Evolutionary conservation across 148 eudicot species (phyloP), one percentile per base, ranked within the genome.

Genomic region (Pouteria glomerata): DNA sequence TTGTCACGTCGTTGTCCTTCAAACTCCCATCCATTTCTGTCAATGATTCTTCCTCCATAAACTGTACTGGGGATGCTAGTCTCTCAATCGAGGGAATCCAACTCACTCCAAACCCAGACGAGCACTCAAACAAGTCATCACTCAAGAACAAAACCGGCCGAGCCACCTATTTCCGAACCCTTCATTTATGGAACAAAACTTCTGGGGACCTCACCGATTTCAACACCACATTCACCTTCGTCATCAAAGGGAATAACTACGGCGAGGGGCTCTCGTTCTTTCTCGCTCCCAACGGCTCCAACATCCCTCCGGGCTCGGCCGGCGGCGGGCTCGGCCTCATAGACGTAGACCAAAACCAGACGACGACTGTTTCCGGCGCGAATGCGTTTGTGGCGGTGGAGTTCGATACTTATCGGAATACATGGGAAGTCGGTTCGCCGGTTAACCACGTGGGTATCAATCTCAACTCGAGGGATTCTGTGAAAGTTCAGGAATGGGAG

Each of bases 371-470:
- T 15, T 24, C 34, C 14, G 8, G 73, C 14, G 13, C 51, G 8
- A 47, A 34, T 8, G 18, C 35, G 0, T 75, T 75, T 42, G 55
- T 76, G 19, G 74, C 70, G 5, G 79, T 77, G 30, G 76, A 77
- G 24, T 77, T 77, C 24, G 76, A 77, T 59, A 59, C 68, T 1
- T 50, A 47, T 14, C 1, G 21, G 10, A 69, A 53, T 42, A 14
- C 7, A 5, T 35, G 45, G 60, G 45, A 52, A 15, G 3, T n/a
- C 31, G 15, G 0, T n/a, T 18, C 23, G 44, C 39, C 57, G 35
- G 33, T 31, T 41, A 35, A 23, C 23, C 72, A 53, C 16, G 61
- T 69, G 3, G 72, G 72, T 53, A 69, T 69, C 21, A 23, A 53
- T 24, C 7, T 69, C 45, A 53, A 69, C 23, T 34, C 8, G 1